Percentiles rank a stretch among this genome's conserved stretches.
Conservation (phyloP, 352 stramenopile genomes). For the Pilasporangium apinafurcum region DNA sequence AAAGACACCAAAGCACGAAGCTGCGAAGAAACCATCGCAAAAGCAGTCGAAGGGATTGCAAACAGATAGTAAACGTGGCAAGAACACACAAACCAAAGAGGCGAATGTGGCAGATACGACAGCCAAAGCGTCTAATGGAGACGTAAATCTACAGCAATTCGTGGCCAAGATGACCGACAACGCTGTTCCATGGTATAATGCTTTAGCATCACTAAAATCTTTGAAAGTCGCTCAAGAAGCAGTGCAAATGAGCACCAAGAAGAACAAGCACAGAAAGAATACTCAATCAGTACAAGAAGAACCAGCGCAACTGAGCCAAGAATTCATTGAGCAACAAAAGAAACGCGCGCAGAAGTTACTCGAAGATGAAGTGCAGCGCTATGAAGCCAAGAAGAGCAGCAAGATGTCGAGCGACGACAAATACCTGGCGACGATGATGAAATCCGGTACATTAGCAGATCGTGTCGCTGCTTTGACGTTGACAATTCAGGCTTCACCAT, state of each 20-base stretch:
- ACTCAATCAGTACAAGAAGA: background rate
- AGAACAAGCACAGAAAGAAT: conserved; percentile 8
- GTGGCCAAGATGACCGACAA: conserved; percentile 21
- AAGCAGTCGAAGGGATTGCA: conserved; percentile 1
- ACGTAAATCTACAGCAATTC: conserved; percentile 16
- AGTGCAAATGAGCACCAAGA: conserved; percentile 6
- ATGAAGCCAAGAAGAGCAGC: conserved; percentile 52
- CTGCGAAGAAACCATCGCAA: too few relatives aligned
- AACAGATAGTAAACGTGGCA: too few relatives aligned
- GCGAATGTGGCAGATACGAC: conserved; percentile 3
- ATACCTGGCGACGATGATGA: conserved; percentile 84
- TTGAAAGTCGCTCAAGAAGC: background rate
- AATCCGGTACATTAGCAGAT: conserved; percentile 87
- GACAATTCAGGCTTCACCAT: conserved; percentile 76
- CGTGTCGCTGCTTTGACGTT: conserved; percentile 89
- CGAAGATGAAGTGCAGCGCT: conserved; percentile 48
- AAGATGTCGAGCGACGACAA: conserved; percentile 84
- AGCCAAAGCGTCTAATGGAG: background rate
- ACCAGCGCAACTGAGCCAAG: conserved; percentile 9
- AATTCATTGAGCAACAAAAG: conserved; percentile 22
- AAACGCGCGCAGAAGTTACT: conserved; percentile 51
- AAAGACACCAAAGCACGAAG: too few relatives aligned
- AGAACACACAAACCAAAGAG: conserved; percentile 3
- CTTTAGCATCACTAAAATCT: conserved; percentile 5
- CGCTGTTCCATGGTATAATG: conserved; percentile 29